Percentiles rank a stretch among this genome's conserved stretches.
phyloP scores from a whole-genome alignment of 2,329 filamentous ascomycete genomes.

The Clonostachys chloroleuca region DNA sequence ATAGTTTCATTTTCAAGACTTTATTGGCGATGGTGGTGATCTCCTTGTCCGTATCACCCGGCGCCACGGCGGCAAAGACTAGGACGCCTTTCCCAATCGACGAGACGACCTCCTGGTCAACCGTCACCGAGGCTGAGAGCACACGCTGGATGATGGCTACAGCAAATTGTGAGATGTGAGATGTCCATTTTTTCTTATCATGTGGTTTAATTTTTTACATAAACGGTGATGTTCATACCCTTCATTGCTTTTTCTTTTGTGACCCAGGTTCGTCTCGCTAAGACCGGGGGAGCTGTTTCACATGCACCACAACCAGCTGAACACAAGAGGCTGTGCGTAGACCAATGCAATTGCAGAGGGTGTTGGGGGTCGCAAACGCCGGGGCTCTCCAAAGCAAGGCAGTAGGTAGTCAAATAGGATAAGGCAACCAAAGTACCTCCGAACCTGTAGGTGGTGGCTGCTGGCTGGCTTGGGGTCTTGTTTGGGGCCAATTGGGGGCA shows the following conservation, averaged over 20 bases:
- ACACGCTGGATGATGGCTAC: slow-evolving; percentile 90
- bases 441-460: too few species aligned
- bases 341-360: too few species aligned
- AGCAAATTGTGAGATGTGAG: not conserved
- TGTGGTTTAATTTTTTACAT: not conserved
- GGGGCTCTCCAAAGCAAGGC: too few species aligned
- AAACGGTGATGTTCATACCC: not conserved
- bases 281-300: not conserved
- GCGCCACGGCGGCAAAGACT: slow-evolving; percentile 87
- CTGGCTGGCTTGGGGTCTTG: too few species aligned
- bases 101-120: slow-evolving; percentile 85
- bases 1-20: slow-evolving; percentile 84
- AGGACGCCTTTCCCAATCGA: slow-evolving; percentile 87
- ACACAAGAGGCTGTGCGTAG: not conserved
- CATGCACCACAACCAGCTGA: not conserved
- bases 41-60: slow-evolving; percentile 86
- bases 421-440: too few species aligned
- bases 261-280: not conserved
- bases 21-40: slow-evolving; percentile 79
- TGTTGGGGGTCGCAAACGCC: too few species aligned
- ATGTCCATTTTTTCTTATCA: slow-evolving; percentile 3
- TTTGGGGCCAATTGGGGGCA: too few species aligned
- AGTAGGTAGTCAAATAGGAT: too few species aligned
- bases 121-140: slow-evolving; percentile 90
- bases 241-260: slow-evolving; percentile 1